Base-by-base conservation (phyloP, 306 rosid species). In the Pyrus betulifolia region DNA sequence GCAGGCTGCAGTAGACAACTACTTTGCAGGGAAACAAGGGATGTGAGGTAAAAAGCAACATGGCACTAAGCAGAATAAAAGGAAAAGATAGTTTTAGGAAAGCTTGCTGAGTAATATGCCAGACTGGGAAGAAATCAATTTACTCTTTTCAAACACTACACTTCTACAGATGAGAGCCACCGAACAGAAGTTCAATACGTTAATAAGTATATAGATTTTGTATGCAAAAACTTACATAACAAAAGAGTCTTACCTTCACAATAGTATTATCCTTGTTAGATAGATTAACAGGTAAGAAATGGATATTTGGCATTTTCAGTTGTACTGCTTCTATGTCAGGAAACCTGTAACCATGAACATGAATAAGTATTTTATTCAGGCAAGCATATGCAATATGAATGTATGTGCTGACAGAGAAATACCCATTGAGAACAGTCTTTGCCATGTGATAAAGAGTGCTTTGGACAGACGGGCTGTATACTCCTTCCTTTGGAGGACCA, bases 261-360 rank as follows among this genome's bases (percentile, higher is more conserved):
- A 95, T 78, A 40, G 69, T 78, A 79, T 81, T 81, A 19, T 88
- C 86, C 88, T 88, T 89, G 85, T 80, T 89, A 66, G 95, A 87
- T 66, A 95, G 69, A 76, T 89, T 95, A 86, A 89, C 92, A 22
- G 99, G 97, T 67, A 95, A 76, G 90, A 95, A 95, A 82, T 95
- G 99, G 79, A 95, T 80, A 79, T 95, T 95, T 73, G 99, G 99
- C 99, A 95, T 90, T 84, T 90, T 92, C 74, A 95, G 88, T 77
- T 85, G 85, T 84, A 95, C 73, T 11, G 85, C 83, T 65, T 86
- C 82, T 63, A 95, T 77, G 80, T 87, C 93, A 22, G 90, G 92
- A 85, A 95, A 83, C 78, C 97, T 95, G 89, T 71, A 84, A 78
- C 33, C 87, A 82, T 11, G 27, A 75, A 74, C 79, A 74, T 57